Percentiles rank a stretch among this genome's conserved stretches.
Conservation (phyloP, 139 green algal species). For the Chlorella sp. region DNA sequence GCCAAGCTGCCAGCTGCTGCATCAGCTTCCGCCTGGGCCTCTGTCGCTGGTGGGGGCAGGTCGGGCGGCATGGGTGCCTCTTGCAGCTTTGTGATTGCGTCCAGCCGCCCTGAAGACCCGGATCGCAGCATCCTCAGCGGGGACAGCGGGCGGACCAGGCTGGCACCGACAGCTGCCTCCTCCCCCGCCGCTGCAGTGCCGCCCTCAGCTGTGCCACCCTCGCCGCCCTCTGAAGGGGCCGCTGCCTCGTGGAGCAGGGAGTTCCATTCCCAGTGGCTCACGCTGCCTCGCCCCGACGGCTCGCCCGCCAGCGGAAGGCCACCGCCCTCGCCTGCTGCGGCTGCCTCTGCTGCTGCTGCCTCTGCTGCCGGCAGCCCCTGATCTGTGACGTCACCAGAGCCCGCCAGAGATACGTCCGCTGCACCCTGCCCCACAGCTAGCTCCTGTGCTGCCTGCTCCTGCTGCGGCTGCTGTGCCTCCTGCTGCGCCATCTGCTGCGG, state of each 20-base stretch:
- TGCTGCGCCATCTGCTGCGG: neutral
- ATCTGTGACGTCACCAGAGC: neutral
- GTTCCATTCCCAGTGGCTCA: slow-evolving; percentile 15
- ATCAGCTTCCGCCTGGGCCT: neutral
- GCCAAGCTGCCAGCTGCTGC: neutral
- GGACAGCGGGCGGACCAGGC: neutral
- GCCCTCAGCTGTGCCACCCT: neutral
- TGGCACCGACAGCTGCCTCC: neutral
- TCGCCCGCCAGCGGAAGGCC: neutral
- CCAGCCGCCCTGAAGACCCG: neutral
- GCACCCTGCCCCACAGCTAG: neutral
- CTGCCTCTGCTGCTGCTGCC: neutral
- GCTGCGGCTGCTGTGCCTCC: neutral
- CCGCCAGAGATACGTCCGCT: neutral
- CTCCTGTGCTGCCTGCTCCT: neutral
- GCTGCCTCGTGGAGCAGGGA: neutral
- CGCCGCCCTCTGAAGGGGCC: neutral
- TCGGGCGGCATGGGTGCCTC: slow-evolving; percentile 19
- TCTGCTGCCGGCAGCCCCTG: neutral
- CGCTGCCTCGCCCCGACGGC: neutral
- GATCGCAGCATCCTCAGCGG: neutral
- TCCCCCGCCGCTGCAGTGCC: neutral
- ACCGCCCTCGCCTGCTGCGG: neutral
- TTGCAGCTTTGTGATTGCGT: slow-evolving; percentile 4
- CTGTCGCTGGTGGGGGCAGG: neutral